A percentile compares a stretch with the other conserved stretches of the same genome.
Evolutionary conservation across 768 basidiomycete species (phyloP).

Genomic region (Psilocybe cyanescens): DNA sequence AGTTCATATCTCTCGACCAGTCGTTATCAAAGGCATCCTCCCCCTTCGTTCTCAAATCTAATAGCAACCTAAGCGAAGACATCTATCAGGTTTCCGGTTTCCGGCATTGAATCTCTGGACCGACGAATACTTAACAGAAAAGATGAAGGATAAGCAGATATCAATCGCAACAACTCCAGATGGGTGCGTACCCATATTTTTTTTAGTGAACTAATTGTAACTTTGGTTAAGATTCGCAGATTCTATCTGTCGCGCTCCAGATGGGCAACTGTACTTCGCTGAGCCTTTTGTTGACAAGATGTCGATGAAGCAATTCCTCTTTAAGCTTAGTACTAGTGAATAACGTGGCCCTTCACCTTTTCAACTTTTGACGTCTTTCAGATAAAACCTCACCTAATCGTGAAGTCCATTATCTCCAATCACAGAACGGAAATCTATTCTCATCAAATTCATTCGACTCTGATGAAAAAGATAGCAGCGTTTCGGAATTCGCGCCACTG

Average conservation of each 20-base stretch:
- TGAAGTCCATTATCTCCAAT: constrained; percentile 78
- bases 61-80: not conserved
- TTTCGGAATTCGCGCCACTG: constrained; percentile 66
- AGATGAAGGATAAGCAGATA: constrained; percentile 56
- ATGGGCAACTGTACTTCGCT: constrained; percentile 67
- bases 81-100: constrained; percentile 47
- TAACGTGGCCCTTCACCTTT: constrained; percentile 10
- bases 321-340: constrained; percentile 28
- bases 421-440: constrained; percentile 90
- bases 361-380: not conserved
- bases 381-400: constrained; percentile 27
- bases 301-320: constrained; percentile 62
- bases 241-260: constrained; percentile 58
- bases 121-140: constrained; percentile 59
- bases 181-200: constrained; percentile 52
- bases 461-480: constrained; percentile 20
- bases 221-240: constrained; percentile 66
- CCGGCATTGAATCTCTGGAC: constrained; percentile 65
- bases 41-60: not conserved
- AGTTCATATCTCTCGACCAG: constrained; percentile 71
- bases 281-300: constrained; percentile 76
- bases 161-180: constrained; percentile 85
- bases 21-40: constrained; percentile 65
- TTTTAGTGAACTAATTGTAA: constrained; percentile 6
- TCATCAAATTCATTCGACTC: constrained; percentile 44